Conservation (phyloP, 225 moss, liverwort and hornwort genomes). For the Takakia lepidozioides region DNA sequence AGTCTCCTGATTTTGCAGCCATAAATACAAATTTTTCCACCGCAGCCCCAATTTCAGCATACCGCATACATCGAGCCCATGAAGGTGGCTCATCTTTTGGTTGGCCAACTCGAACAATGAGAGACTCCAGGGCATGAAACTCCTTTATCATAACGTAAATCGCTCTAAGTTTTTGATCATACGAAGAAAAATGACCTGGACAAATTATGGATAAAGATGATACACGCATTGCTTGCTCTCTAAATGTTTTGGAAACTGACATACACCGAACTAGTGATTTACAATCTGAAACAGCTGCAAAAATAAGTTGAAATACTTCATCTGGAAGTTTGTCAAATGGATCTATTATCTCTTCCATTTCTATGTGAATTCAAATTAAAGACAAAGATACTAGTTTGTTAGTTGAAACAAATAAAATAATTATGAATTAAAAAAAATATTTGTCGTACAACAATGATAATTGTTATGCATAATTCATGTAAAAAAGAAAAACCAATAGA, state of each 20-base stretch:
- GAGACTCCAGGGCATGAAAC: constrained; percentile 31
- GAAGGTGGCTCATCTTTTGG: constrained; percentile 29
- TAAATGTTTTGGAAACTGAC: constrained; percentile 36
- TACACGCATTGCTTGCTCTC: constrained; percentile 22
- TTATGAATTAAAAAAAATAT: too few relatives aligned
- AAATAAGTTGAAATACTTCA: constrained; percentile 50
- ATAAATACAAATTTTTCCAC: constrained; percentile 60
- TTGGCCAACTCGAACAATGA: constrained; percentile 42
- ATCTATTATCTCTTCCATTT: constrained; percentile 6
- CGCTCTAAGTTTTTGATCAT: constrained; percentile 29
- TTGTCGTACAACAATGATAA: too few relatives aligned
- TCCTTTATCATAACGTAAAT: constrained; percentile 33
- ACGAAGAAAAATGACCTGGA: constrained; percentile 24
- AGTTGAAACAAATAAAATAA: too few relatives aligned
- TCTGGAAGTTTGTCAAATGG: constrained; percentile 28
- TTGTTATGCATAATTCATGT: too few relatives aligned
- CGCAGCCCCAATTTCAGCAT: constrained; percentile 38
- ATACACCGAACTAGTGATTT: constrained; percentile 33
- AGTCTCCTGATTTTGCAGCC: constrained; percentile 46
- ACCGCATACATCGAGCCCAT: constrained; percentile 55
- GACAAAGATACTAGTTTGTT: too few relatives aligned
- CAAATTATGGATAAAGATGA: constrained; percentile 12
- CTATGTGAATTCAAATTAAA: too few relatives aligned
- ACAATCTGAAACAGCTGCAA: constrained; percentile 34
- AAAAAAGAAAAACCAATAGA: too few relatives aligned